Conservation (phyloP, 805 yeast species). For the Candida hungchunana region DNA sequence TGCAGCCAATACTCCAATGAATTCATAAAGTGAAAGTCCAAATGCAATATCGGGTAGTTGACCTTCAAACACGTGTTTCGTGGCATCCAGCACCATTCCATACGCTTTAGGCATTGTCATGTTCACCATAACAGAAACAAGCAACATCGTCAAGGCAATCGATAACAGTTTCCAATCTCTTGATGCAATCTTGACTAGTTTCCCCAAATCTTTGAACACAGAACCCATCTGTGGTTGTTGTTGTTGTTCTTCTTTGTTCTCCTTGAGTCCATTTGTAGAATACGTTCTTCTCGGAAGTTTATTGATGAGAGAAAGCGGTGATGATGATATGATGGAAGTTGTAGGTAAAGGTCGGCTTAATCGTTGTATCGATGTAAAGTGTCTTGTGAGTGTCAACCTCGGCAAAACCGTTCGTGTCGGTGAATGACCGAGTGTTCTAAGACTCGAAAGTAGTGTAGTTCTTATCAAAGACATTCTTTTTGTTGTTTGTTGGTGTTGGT, state of each 20-base stretch:
- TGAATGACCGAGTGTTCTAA: no score
- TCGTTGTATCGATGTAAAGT: no score
- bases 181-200: conserved; percentile 40
- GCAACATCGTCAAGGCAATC: conserved; percentile 39
- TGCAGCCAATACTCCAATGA: conserved; percentile 51
- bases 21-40: conserved; percentile 56
- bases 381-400: no score
- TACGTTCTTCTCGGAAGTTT: no score
- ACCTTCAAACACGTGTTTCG: conserved; percentile 32
- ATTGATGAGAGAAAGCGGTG: no score
- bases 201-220: conserved; percentile 27
- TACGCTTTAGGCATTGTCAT: conserved; percentile 53
- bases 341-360: no score
- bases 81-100: conserved; percentile 50
- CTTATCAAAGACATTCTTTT: no score
- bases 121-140: conserved; percentile 44
- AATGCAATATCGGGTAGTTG: conserved; percentile 33
- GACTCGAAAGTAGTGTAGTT: no score
- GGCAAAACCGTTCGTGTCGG: no score
- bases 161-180: conserved; percentile 42
- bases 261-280: no score
- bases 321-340: no score
- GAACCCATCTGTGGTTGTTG: conserved; percentile 5
- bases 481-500: no score
- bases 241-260: neutral